Conservation (phyloP, 495 filamentous ascomycete species). For the Daldinia vernicosa region DNA sequence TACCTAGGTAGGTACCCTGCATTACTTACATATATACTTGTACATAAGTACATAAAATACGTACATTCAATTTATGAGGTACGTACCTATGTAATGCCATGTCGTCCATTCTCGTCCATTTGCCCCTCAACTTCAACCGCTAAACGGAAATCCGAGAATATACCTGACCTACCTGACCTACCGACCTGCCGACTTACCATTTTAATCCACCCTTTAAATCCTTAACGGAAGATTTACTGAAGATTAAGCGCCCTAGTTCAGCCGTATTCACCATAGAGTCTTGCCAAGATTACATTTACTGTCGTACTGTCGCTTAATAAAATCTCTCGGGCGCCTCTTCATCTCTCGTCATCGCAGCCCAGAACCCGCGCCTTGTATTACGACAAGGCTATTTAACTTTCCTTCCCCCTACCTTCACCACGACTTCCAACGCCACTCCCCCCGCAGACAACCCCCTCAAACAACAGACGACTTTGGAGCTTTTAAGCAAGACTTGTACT, state of each 20-base stretch:
- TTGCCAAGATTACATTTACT: conserved; percentile 18
- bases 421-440: conserved; percentile 36
- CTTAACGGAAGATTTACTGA: conserved; percentile 30
- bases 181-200: conserved; percentile 22
- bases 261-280: conserved; percentile 19
- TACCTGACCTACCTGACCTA: conserved; percentile 18
- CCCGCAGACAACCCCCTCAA: conserved; percentile 23
- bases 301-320: conserved; percentile 17
- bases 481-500: conserved; percentile 30
- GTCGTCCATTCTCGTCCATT: conserved; percentile 6
- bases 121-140: conserved; percentile 32
- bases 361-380: conserved; percentile 37
- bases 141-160: conserved; percentile 23
- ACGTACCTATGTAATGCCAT: background rate
- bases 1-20: background rate
- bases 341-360: background rate
- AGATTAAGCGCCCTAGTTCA: conserved; percentile 28
- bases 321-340: conserved; percentile 18
- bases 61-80: conserved; percentile 1
- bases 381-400: conserved; percentile 37
- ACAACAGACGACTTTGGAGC: conserved; percentile 22
- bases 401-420: conserved; percentile 33
- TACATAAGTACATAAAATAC: background rate
- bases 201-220: conserved; percentile 25
- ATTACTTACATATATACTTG: background rate